A percentile compares a stretch with the other conserved stretches of the same genome.
Conservation (phyloP, 805 yeast species). For the Metschnikowia colocasiae region DNA sequence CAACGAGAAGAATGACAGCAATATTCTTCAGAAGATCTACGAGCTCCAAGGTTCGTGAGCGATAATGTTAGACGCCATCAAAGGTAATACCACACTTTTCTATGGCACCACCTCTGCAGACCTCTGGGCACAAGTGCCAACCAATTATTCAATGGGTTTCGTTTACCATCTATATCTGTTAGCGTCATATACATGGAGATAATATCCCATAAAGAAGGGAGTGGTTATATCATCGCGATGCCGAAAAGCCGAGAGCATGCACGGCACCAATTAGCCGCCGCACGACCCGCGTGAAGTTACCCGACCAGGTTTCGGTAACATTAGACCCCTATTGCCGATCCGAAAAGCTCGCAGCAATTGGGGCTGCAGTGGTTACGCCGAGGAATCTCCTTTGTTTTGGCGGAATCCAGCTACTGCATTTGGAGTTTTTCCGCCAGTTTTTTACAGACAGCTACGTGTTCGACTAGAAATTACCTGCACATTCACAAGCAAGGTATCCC, state of each 20-base stretch:
- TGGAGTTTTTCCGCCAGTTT: neutral
- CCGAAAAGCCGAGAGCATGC: neutral
- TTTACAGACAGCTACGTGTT: too few species aligned
- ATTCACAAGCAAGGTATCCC: neutral
- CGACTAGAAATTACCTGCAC: neutral
- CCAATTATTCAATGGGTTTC: conserved; percentile 33
- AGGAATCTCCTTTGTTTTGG: neutral
- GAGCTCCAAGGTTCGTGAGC: conserved; percentile 9
- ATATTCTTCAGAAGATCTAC: conserved; percentile 6
- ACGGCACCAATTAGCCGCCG: neutral
- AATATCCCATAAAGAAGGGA: conserved; percentile 21
- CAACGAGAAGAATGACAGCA: conserved; percentile 8
- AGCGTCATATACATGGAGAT: conserved; percentile 38
- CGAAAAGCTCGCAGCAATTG: neutral
- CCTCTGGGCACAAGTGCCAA: conserved; percentile 19
- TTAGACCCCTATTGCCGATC: neutral
- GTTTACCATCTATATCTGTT: conserved; percentile 38
- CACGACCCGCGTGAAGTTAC: conserved; percentile 8
- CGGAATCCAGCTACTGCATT: neutral
- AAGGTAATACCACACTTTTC: conserved; percentile 22
- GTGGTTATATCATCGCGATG: neutral
- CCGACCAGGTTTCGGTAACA: conserved; percentile 5
- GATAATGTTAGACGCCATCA: conserved; percentile 21
- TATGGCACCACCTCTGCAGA: conserved; percentile 25
- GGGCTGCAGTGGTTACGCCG: neutral